Evolutionary conservation across 2,329 filamentous ascomycete genomes (phyloP), one percentile per base, ranked within the genome.

Genomic region (Botryosphaeria dothidea): DNA sequence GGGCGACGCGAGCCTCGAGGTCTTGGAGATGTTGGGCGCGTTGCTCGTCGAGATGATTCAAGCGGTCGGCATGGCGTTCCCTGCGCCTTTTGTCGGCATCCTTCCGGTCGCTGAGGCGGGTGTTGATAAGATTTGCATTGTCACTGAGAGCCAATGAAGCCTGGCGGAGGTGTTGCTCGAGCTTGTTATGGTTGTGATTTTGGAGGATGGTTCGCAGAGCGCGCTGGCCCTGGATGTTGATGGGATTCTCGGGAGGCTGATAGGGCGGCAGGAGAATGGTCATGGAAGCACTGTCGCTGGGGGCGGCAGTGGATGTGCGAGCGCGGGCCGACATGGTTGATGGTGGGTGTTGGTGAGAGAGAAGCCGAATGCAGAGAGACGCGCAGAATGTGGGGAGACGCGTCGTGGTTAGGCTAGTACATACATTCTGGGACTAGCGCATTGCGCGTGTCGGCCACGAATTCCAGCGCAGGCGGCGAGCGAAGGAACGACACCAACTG

Each of bases 91-190:
- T 19, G 34, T 34, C 43, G 36, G 36, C 75, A 72, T 25, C 56
- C 58, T 36, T 72, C 19, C 46, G 23, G 17, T 9, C 43, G 25
- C 41, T 80, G 3, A 86, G 71, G 13, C 80, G 80, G 65, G 89
- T 87, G 65, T 88, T 88, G 41, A 86, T 79, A n/a, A 82, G 80
- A 2, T 78, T 83, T 0, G 83, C 85, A 1, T 79, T 77, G 4
- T 80, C 75, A 1, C 79, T 82, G 4, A 90, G 72, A n/a, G 77
- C 75, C 1, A 77, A 71, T 1, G 78, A 77, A 0, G 84, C 84
- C 29, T 79, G 72, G 23, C 77, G 74, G 25, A 87, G 74, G 48
- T 86, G 81, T 1, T 78, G 77, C 6, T 80, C 72, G 3, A 90
- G 73, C 0, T 74, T 67, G 2, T 79, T 73, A 4, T 90, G 77